Evolutionary conservation across 768 basidiomycete genomes (phyloP), one percentile per base, ranked within the genome.

Genomic region (Tricholoma sp.): DNA sequence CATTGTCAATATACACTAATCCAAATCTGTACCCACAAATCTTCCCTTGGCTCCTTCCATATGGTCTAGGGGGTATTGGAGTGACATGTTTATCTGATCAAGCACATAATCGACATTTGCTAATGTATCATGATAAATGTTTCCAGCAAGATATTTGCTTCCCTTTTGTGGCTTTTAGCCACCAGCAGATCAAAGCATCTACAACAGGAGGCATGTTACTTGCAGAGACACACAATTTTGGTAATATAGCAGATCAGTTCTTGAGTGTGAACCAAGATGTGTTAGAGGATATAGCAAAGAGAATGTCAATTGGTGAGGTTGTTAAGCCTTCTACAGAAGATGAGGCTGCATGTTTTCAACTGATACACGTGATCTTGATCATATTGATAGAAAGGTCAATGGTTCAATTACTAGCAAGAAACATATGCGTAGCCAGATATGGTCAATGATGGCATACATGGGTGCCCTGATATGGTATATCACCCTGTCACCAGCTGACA

Each of bases 1-100:
- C 68, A 0, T 50, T 69, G 49, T 60, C 67, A 3, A 59, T 41
- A n/a, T 71, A 63, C 36, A 52, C 70, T 12, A 75, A 79, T 60
- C 66, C 70, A 4, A 52, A 59, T 2, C 51, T 74, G 4, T 24
- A 24, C 4, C 24, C 24, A 24, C 24, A 24, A 24, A 24, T 24
- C 1, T 24, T 24, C 24, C 76, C 74, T 0, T 76, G 73, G 73
- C 59, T 77, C 0, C 76, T 72, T 63, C 75, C 74, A 0, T 76
- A 75, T 61, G 73, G 76, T 0, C 33, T 64, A 13, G 68, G 69
- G 1, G 61, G 65, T 1, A 52, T 66, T 10, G 64, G 61, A 10
- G 53, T 11, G 18, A 50, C 33, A 10, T 2, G 12, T 9, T 24
- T 72, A 9, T 58, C 59, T 1, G 62, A 63, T 12, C 15, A 42